Conservation (phyloP, 192 early-diverging fungal species). For the Rhizoclosmatium globosum region DNA sequence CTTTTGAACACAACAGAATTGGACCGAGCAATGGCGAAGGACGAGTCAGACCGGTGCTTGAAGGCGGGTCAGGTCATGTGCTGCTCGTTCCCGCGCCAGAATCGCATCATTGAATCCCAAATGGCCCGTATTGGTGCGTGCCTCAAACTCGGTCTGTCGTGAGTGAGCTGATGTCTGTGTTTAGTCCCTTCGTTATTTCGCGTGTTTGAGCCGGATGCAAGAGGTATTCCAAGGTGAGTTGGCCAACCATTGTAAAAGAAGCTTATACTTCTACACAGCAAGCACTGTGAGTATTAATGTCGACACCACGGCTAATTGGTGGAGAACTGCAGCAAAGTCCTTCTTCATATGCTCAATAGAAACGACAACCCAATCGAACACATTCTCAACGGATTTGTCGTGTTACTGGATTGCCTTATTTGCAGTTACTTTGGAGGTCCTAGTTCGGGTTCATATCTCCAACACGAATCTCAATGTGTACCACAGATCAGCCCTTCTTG, state of each 20-base stretch:
- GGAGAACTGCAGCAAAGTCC: background rate
- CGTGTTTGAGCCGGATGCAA: constrained; percentile 24
- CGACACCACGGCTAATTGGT: background rate
- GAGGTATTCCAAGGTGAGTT: constrained; percentile 1
- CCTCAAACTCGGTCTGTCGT: background rate
- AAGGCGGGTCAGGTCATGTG: constrained; percentile 21
- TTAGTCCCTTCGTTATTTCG: constrained; percentile 23
- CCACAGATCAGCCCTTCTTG: background rate
- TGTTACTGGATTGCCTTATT: constrained; percentile 3
- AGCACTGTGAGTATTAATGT: background rate
- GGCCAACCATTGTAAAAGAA: background rate
- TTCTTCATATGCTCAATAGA: background rate
- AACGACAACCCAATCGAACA: constrained; percentile 4
- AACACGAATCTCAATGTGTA: background rate
- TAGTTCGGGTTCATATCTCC: background rate
- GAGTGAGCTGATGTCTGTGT: background rate
- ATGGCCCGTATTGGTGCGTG: constrained; percentile 6
- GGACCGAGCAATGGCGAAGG: background rate
- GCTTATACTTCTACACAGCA: background rate
- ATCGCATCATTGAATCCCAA: background rate
- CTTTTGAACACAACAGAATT: background rate
- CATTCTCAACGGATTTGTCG: constrained; percentile 17
- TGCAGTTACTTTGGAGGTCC: constrained; percentile 21
- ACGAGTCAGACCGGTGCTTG: constrained; percentile 4
- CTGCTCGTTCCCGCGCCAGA: constrained; percentile 17